phyloP scores from a whole-genome alignment of 495 filamentous ascomycete genomes.

The Cairneyella variabilis region DNA sequence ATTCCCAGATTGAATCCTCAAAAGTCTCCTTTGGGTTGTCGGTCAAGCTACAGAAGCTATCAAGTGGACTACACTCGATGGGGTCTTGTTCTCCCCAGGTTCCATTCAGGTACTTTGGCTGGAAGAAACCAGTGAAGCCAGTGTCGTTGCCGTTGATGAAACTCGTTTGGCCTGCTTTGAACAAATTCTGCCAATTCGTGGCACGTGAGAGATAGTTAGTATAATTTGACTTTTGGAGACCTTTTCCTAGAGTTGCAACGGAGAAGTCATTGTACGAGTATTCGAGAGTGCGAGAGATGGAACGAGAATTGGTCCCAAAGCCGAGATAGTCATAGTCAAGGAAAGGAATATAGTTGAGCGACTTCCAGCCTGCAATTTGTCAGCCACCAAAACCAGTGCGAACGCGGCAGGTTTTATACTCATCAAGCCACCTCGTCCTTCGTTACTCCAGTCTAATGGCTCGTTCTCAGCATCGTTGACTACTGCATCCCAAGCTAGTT shows the following conservation, averaged over 20 bases:
- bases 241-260: slow-evolving; percentile 58
- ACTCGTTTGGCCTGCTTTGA: slow-evolving; percentile 58
- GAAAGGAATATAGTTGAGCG: slow-evolving; percentile 63
- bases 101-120: slow-evolving; percentile 54
- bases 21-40: slow-evolving; percentile 63
- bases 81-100: slow-evolving; percentile 70
- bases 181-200: slow-evolving; percentile 65
- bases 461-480: slow-evolving; percentile 50
- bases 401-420: slow-evolving; percentile 31
- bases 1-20: slow-evolving; percentile 67
- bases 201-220: slow-evolving; percentile 59
- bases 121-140: slow-evolving; percentile 63
- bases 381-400: too few relatives aligned
- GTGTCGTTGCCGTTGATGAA: slow-evolving; percentile 56
- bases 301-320: slow-evolving; percentile 63
- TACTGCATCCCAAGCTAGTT: slow-evolving; percentile 65
- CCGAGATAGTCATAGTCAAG: slow-evolving; percentile 64
- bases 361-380: slow-evolving; percentile 56
- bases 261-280: slow-evolving; percentile 78
- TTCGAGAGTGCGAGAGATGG: slow-evolving; percentile 67
- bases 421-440: slow-evolving; percentile 67
- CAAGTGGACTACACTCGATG: slow-evolving; percentile 49
- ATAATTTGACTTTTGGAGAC: slow-evolving; percentile 46
- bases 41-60: slow-evolving; percentile 51
- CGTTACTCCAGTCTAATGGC: slow-evolving; percentile 62